Evolutionary conservation across 768 basidiomycete species (phyloP).

Genomic region (Crepidotus variabilis): DNA sequence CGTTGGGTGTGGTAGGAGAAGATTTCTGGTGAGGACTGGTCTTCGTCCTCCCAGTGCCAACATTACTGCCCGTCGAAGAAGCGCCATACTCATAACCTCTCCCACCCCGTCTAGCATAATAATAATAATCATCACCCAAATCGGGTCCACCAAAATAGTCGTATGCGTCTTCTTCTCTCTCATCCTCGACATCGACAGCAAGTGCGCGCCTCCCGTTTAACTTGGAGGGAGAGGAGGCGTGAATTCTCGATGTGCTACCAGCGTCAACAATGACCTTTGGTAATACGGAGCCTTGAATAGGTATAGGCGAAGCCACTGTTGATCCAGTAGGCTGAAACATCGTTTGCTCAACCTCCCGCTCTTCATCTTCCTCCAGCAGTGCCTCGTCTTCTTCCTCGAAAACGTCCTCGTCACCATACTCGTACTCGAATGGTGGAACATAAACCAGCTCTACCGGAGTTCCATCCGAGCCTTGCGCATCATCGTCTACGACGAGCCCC

Average conservation of each 20-base stretch:
- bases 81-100: slow-evolving; percentile 13
- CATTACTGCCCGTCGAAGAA: slow-evolving; percentile 12
- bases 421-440: slow-evolving; percentile 48
- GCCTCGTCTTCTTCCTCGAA: slow-evolving; percentile 19
- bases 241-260: background rate
- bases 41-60: slow-evolving; percentile 23
- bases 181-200: slow-evolving; percentile 2
- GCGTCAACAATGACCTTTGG: slow-evolving; percentile 2
- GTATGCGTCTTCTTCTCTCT: slow-evolving; percentile 25
- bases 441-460: slow-evolving; percentile 71
- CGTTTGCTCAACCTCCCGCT: slow-evolving; percentile 5
- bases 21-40: background rate
- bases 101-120: slow-evolving; percentile 22
- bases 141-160: slow-evolving; percentile 62
- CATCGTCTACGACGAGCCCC: slow-evolving; percentile 7
- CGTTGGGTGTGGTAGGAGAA: background rate
- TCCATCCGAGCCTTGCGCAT: slow-evolving; percentile 29
- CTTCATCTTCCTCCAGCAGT: slow-evolving; percentile 8
- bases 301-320: background rate
- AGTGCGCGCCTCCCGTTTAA: background rate
- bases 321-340: slow-evolving; percentile 11
- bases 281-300: background rate
- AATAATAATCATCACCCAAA: slow-evolving; percentile 46
- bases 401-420: slow-evolving; percentile 26
- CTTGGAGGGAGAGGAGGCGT: background rate